Evolutionary conservation across 768 basidiomycete genomes (phyloP), one percentile per base, ranked within the genome.

Genomic region (Dioszegia hungarica): DNA sequence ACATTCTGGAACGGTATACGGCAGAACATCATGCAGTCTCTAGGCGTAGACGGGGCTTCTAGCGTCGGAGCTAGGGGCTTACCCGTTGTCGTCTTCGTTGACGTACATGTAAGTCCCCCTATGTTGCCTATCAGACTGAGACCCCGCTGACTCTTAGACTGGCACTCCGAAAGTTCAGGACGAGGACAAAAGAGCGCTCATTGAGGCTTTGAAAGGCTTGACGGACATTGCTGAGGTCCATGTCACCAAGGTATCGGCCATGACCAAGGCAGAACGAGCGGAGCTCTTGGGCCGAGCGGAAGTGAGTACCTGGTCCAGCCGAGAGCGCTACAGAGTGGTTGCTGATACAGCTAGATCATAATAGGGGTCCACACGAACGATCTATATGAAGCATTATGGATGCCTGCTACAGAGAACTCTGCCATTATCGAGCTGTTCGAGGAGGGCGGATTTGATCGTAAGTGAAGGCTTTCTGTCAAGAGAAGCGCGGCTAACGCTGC

Each of bases 81-180:
- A 19, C 74, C 74, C 0, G 71, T 73, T 1, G 66, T 75, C 5
- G 67, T 73, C n/a, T 75, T 72, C 49, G 31, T 73, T 17, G 70
- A 75, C 39, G 40, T 63, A 10, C 71, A 74, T 60, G 66, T 66
- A 37, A 67, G 69, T 54, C 28, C 34, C 40, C 5, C 20, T 17
- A 25, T 31, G 12, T n/a, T 2, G 4, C 47, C 20, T 17, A 31
- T 1, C 20, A 3, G 1, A 20, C 41, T 5, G 33, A 0, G 34
- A 5, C 41, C 17, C 19, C 12, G 52, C 48, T 41, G 33, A 53
- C 5, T 27, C 22, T 28, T 40, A 74, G 70, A 62, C 43, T n/a
- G 61, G 61, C 36, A 63, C 49, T 9, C 65, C 68, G 3, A 64
- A 67, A 29, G 39, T 72, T 34, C 34, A 39, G 20, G 27, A 54